These are phyloP conservation scores for Colletotrichum musae DNA, from an alignment of 2,329 filamentous ascomycete species.

Conservation along the genomic window DNA sequence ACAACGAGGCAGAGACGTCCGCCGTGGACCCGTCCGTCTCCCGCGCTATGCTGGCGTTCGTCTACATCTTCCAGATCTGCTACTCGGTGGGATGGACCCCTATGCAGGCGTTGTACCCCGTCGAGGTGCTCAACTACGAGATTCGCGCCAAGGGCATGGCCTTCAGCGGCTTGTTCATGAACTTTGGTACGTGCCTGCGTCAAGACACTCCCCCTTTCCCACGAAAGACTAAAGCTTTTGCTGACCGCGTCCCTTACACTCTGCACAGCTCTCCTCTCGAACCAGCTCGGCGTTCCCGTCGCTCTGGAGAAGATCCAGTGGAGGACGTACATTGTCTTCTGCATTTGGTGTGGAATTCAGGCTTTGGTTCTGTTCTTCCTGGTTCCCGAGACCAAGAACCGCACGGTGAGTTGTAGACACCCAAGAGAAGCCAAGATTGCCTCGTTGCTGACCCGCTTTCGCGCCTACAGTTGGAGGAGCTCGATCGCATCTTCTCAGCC, in stretches of 20 bases:
- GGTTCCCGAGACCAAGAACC: slow-evolving; percentile 65
- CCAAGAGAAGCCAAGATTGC: slow-evolving; percentile 28
- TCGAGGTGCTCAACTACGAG: slow-evolving; percentile 68
- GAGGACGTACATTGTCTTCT: slow-evolving; percentile 69
- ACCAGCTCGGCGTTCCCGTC: slow-evolving; percentile 62
- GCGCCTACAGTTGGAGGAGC: slow-evolving; percentile 27
- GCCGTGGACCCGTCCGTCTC: slow-evolving; percentile 50
- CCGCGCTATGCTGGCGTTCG: slow-evolving; percentile 63
- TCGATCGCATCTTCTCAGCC: slow-evolving; percentile 34
- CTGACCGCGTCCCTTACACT: slow-evolving; percentile 50
- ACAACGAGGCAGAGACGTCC: slow-evolving; percentile 39
- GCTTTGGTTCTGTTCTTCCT: slow-evolving; percentile 61
- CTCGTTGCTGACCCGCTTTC: not conserved
- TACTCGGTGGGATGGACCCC: slow-evolving; percentile 61
- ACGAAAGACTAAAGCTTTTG: too few relatives aligned
- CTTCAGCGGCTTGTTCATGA: slow-evolving; percentile 49
- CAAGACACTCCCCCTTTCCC: too few relatives aligned
- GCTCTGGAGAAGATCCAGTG: slow-evolving; percentile 65
- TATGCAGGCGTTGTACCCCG: slow-evolving; percentile 62
- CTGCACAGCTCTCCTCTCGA: slow-evolving; percentile 63
- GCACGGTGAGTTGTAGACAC: slow-evolving; percentile 51
- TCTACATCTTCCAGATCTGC: slow-evolving; percentile 66
- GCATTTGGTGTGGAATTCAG: slow-evolving; percentile 59
- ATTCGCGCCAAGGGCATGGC: slow-evolving; percentile 71
- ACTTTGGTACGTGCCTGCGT: slow-evolving; percentile 5